Evolutionary conservation across 1,139 yeast species (phyloP).

Genomic region (Yamadazyma friedrichii): DNA sequence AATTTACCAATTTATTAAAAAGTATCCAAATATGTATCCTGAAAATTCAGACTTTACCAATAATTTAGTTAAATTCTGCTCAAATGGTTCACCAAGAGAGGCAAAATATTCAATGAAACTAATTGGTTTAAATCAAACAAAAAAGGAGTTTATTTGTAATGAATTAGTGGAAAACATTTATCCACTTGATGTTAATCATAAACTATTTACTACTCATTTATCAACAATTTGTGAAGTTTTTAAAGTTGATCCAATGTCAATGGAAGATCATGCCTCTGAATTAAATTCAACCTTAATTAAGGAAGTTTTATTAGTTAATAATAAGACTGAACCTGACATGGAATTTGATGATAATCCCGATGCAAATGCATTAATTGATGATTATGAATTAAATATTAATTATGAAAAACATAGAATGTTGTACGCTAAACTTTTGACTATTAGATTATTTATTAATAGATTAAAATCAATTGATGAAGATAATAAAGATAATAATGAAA

Average conservation of each 20-base stretch:
- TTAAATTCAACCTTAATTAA: slow-evolving; percentile 62
- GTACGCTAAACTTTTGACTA: slow-evolving; percentile 50
- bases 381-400: slow-evolving; percentile 35
- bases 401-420: slow-evolving; percentile 24
- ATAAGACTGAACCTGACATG: slow-evolving; percentile 17
- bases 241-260: slow-evolving; percentile 45
- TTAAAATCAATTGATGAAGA: slow-evolving; percentile 44
- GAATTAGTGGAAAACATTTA: slow-evolving; percentile 43
- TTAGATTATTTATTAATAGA: slow-evolving; percentile 65
- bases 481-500: slow-evolving; percentile 25
- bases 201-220: slow-evolving; percentile 52
- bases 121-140: slow-evolving; percentile 42
- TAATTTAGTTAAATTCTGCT: slow-evolving; percentile 43
- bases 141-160: slow-evolving; percentile 37
- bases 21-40: slow-evolving; percentile 43
- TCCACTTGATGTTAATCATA: slow-evolving; percentile 45
- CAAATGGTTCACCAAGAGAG: slow-evolving; percentile 56
- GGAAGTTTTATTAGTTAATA: slow-evolving; percentile 56
- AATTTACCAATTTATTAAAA: slow-evolving; percentile 56
- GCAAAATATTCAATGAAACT: slow-evolving; percentile 67
- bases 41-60: slow-evolving; percentile 35
- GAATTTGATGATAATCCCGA: slow-evolving; percentile 12
- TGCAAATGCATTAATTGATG: slow-evolving; percentile 16
- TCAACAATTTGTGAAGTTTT: slow-evolving; percentile 64
- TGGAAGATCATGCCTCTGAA: slow-evolving; percentile 56